Evolutionary conservation across 2,329 filamentous ascomycete genomes (phyloP).

Genomic region (Arthrobotrys entomopaga): DNA sequence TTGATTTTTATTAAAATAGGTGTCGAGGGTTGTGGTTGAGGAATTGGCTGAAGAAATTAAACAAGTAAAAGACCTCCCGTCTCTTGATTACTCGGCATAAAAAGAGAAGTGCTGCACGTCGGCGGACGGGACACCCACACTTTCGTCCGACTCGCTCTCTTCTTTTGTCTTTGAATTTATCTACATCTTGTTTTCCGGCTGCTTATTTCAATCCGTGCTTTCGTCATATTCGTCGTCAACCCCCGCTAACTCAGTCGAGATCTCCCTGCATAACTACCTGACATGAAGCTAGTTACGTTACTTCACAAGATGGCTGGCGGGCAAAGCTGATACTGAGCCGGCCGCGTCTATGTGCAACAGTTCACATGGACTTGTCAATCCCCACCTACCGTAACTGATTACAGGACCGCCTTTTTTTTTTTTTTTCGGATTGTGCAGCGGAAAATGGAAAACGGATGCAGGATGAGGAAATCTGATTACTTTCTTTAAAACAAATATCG

Average conservation of each 20-base stretch:
- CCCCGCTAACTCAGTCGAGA: slow-evolving; percentile 11
- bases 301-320: slow-evolving; percentile 1
- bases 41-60: neutral
- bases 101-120: slow-evolving; percentile 16
- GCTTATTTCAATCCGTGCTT: neutral
- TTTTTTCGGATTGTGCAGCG: slow-evolving; percentile 7
- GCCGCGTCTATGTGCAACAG: slow-evolving; percentile 42
- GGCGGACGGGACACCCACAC: slow-evolving; percentile 8
- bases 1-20: slow-evolving; percentile 19
- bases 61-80: slow-evolving; percentile 23
- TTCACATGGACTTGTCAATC: slow-evolving; percentile 48
- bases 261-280: slow-evolving; percentile 30
- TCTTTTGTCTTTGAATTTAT: slow-evolving; percentile 2
- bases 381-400: slow-evolving; percentile 36
- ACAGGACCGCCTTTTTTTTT: slow-evolving; percentile 5
- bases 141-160: neutral
- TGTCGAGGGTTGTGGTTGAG: slow-evolving; percentile 31
- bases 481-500: slow-evolving; percentile 8
- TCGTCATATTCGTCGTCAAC: slow-evolving; percentile 24
- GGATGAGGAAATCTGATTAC: slow-evolving; percentile 46
- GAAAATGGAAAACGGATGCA: slow-evolving; percentile 6
- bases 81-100: slow-evolving; percentile 43
- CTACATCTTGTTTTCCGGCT: neutral
- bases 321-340: slow-evolving; percentile 13
- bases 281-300: neutral